Base-by-base conservation (phyloP, 371 early-diverging fungal species). In the Apophysomyces sp. region DNA sequence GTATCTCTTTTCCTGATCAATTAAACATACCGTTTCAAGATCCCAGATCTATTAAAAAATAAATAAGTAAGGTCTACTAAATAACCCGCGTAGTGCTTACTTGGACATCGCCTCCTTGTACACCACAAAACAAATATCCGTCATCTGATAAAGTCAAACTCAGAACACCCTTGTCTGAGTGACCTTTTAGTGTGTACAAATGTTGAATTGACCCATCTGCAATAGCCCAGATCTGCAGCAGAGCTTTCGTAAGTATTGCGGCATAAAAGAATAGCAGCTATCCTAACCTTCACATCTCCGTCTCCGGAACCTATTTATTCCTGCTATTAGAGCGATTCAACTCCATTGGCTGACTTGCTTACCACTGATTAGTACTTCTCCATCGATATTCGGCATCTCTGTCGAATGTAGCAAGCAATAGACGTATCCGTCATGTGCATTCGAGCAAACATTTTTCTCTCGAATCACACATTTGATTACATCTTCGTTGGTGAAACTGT, bases 391-490 rank as follows among this genome's bases (percentile, higher is more conserved):
- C 11, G 88, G 86, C 12, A 88, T 57, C 55, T 70, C 73, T 26
- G 64, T 60, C 18, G 85, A 82, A 52, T 88, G 76, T 16, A 84
- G 18, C 34, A 91, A 67, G 56, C 87, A 80, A 63, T 92, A 90
- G 18, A 92, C 85, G 65, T 90, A 91, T 16, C 93, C 93, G 62
- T 86, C 84, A 67, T 92, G 93, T 12, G 89, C 87, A 75, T 84
- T 86, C 13, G 69, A 73, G n/a, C 71, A 66, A 1, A 89, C 84
- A 59, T 76, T 75, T n/a, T 63, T 67, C 29, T 86, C 83, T 30
- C 76, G 78, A 12, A 91, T 82, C 29, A 85, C 78, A 62, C 78
- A 86, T 37, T 79, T 78, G 3, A 77, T 75, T 1, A 81, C 76
- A 40, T 72, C 69, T 27, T 77, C 69, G 51, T 82, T 82, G 4